Conservation (phyloP, 805 yeast genomes). For the Candida schatavii region DNA sequence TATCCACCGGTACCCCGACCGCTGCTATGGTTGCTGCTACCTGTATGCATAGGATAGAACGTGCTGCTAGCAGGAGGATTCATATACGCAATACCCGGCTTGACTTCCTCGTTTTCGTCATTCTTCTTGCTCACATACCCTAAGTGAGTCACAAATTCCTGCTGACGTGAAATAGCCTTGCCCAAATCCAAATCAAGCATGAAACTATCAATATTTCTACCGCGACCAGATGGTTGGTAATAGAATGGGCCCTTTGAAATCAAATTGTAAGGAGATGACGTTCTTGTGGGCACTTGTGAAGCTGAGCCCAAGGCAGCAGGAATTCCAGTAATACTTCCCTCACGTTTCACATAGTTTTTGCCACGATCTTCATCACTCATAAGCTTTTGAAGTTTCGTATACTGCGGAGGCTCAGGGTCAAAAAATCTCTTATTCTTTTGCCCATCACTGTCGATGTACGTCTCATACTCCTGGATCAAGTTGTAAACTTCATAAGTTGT, state of each 20-base stretch:
- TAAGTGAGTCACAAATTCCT: constrained; percentile 13
- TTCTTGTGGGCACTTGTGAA: neutral
- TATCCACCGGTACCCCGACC: neutral
- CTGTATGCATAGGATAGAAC: neutral
- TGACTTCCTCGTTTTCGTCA: neutral
- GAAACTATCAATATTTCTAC: constrained; percentile 10
- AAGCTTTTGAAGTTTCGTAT: neutral
- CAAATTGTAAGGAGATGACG: neutral
- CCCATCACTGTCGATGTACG: constrained; percentile 4
- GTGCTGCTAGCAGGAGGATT: neutral
- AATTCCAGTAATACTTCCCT: neutral
- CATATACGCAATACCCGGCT: neutral
- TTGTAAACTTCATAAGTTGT: constrained; percentile 17
- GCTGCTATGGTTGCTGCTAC: neutral
- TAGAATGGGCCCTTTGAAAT: neutral
- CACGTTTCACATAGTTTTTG: neutral
- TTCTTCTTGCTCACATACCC: constrained; percentile 9
- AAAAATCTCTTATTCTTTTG: neutral
- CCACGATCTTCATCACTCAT: neutral
- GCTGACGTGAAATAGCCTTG: constrained; percentile 11
- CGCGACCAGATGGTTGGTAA: neutral
- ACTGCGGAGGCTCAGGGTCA: neutral
- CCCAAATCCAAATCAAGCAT: constrained; percentile 15
- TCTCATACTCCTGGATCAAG: constrained; percentile 7
- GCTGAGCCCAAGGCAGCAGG: neutral